Evolutionary conservation across 768 basidiomycete genomes (phyloP).

Genomic region (Agrocybe chaxingu): DNA sequence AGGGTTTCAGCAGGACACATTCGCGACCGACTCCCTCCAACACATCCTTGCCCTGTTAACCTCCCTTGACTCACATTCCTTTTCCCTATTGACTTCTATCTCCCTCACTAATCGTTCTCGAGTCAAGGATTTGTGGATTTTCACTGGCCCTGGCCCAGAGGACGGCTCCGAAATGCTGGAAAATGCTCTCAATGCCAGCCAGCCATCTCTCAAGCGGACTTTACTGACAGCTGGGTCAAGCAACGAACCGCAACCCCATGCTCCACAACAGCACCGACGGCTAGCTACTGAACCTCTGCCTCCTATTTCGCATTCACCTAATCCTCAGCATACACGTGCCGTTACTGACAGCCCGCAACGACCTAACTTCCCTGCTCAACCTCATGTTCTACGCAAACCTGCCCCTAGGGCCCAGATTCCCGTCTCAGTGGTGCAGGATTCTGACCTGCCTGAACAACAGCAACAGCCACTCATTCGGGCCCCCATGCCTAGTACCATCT

Average conservation of each 20-base stretch:
- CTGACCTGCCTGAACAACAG: conserved; percentile 17
- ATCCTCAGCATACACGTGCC: conserved; percentile 19
- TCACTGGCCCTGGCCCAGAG: conserved; percentile 50
- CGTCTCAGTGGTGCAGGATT: conserved; percentile 52
- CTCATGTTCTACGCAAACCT: conserved; percentile 54
- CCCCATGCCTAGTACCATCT: conserved; percentile 52
- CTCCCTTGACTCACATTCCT: conserved; percentile 66
- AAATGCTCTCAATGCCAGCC: neutral
- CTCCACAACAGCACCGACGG: conserved; percentile 30
- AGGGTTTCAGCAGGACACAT: conserved; percentile 81
- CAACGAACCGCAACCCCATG: neutral
- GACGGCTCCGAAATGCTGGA: conserved; percentile 29
- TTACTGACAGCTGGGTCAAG: neutral
- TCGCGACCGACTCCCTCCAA: conserved; percentile 67
- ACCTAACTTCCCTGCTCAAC: conserved; percentile 19
- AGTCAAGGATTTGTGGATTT: conserved; percentile 77
- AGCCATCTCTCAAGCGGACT: neutral
- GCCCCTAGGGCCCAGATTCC: conserved; percentile 64
- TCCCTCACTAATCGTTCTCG: conserved; percentile 71
- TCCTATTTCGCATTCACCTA: conserved; percentile 10
- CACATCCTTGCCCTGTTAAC: conserved; percentile 67
- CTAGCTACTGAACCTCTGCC: conserved; percentile 32
- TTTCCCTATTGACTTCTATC: conserved; percentile 65
- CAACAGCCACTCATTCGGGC: conserved; percentile 24
- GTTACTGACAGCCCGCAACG: conserved; percentile 18